Evolutionary conservation across 306 rosid species (phyloP).

Genomic region (Vigna hirtella): DNA sequence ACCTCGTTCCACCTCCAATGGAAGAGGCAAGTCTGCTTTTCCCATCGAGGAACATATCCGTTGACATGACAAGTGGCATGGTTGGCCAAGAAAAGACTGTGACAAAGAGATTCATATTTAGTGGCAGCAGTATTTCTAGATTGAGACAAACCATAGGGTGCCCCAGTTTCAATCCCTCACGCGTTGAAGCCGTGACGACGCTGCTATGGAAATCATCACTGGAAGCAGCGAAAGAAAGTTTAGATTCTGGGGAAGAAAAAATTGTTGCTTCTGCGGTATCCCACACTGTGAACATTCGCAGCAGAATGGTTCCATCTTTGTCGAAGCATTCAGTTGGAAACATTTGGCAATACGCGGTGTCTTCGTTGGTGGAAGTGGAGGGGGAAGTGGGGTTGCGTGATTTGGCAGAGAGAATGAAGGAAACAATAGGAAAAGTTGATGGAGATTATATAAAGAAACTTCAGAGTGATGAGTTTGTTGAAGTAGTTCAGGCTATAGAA

Average conservation of each 20-base stretch:
- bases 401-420: background rate
- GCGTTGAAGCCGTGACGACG: slow-evolving; percentile 37
- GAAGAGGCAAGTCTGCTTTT: background rate
- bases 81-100: background rate
- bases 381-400: background rate
- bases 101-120: background rate
- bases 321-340: slow-evolving; percentile 21
- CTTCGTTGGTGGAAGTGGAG: background rate
- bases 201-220: slow-evolving; percentile 29
- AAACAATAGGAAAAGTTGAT: background rate
- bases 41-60: background rate
- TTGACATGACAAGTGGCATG: background rate
- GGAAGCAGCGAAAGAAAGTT: background rate
- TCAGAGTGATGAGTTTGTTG: background rate
- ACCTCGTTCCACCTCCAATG: background rate
- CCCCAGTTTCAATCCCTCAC: background rate
- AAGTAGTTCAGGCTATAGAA: background rate
- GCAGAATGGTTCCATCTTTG: slow-evolving; percentile 14
- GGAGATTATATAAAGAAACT: background rate
- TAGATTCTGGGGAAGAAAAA: background rate
- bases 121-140: background rate
- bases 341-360: background rate
- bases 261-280: background rate
- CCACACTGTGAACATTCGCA: slow-evolving; percentile 37
- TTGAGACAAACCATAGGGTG: background rate